These are phyloP conservation scores for Steccherinum ochraceum DNA, from an alignment of 768 basidiomycete genomes.

Conservation along the genomic window DNA sequence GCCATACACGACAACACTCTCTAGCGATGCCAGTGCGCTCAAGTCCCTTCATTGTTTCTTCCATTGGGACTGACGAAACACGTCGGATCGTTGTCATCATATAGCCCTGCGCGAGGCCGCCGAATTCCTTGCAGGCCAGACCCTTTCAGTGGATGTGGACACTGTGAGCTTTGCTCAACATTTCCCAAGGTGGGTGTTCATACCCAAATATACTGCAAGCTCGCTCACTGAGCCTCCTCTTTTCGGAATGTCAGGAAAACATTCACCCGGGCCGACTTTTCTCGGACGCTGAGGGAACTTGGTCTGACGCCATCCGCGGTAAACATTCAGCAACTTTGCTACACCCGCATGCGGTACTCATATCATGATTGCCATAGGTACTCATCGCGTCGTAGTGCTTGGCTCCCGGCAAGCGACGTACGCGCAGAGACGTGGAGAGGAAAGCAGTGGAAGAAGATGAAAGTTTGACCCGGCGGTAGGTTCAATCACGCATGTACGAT, in stretches of 20 bases:
- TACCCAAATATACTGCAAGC: too few relatives aligned
- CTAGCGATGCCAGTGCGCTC: slow-evolving; percentile 71
- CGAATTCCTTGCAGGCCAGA: slow-evolving; percentile 79
- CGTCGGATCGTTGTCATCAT: neutral
- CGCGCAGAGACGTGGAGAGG: neutral
- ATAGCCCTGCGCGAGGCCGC: slow-evolving; percentile 81
- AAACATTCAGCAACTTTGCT: slow-evolving; percentile 4
- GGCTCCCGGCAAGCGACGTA: neutral
- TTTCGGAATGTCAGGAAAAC: slow-evolving; percentile 51
- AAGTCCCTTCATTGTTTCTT: neutral
- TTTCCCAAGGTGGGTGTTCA: slow-evolving; percentile 78
- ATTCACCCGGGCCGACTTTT: slow-evolving; percentile 67
- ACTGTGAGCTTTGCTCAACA: slow-evolving; percentile 72
- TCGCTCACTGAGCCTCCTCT: too few relatives aligned
- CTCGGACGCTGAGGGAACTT: slow-evolving; percentile 73
- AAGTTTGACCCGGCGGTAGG: neutral
- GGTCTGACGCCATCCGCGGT: slow-evolving; percentile 92
- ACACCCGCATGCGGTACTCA: neutral
- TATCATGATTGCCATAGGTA: slow-evolving; percentile 13
- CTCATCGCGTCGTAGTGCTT: slow-evolving; percentile 13
- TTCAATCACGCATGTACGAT: neutral
- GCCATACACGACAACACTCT: slow-evolving; percentile 73
- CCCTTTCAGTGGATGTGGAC: slow-evolving; percentile 62
- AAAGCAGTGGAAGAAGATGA: neutral
- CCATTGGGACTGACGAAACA: neutral